Evolutionary conservation across 805 yeast genomes (phyloP), one percentile per base, ranked within the genome.

Genomic region (Ogataea henricii): DNA sequence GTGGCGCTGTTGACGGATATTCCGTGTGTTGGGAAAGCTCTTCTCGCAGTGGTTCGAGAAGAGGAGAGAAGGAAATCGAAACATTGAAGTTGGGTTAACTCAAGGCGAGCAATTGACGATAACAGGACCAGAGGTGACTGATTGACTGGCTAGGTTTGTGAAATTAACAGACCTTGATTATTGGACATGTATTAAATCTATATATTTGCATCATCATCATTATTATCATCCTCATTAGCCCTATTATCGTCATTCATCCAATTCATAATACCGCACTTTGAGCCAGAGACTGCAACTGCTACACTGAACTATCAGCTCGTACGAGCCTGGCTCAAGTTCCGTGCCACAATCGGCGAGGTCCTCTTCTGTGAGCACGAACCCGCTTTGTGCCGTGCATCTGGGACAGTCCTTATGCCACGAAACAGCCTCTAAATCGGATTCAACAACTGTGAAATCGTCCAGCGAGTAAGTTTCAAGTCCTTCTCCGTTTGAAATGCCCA

Each of bases 261-360:
- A 70, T 53, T 81, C 90, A 54, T 73, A 80, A 59, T 84, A 88
- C 53, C 73, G 76, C 1, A 92, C 90, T 43, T 81, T 81, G 21
- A 92, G 66, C 96, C 97, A 92, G 25, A 90, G 63, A 63, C 96
- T 87, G 64, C 98, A 92, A 26, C 87, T 82, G 10, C 69, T 62
- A 63, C 98, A 92, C 59, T 91, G 96, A 0, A 88, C 81, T 18
- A 88, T 73, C 1, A 91, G 75, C 53, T 85, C 86, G 53, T 72
- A 84, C 29, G 73, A 76, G 0, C 72, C 74, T 30, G 70, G 68
- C 2, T 48, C 55, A 3, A 48, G 40, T 3, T 46, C 53, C 3
- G 77, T 73, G 0, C 82, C 85, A 46, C 73, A 73, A 4, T 73
- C 69, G 14, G 68, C 82, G 46, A 92, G 70, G 46, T 85, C 87